Evolutionary conservation across 2,329 filamentous ascomycete genomes (phyloP).

Genomic region (Apiospora malaysiana): DNA sequence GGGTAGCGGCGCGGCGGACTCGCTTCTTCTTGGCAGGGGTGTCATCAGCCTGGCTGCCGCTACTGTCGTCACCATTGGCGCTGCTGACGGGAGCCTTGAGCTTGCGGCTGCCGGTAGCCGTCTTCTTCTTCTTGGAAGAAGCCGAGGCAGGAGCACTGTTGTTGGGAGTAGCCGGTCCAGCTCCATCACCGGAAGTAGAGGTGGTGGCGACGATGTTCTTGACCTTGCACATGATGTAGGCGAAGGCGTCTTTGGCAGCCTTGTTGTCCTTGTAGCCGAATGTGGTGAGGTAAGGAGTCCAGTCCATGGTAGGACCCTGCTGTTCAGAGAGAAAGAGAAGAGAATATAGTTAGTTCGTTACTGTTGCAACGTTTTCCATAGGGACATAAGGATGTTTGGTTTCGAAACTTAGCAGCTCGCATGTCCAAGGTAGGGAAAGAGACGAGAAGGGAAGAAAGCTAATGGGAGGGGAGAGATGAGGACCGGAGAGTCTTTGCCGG

Average conservation of each 20-base stretch:
- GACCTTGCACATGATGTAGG: not conserved
- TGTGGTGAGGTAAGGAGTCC: not conserved
- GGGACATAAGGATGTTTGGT: no score
- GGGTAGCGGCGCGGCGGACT: not conserved
- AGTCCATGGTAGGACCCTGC: not conserved
- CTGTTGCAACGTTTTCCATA: no score
- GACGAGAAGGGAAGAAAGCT: no score
- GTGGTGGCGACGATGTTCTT: not conserved
- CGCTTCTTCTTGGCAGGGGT: conserved; percentile 23
- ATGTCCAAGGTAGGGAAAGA: no score
- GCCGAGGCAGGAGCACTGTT: not conserved
- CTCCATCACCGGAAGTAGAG: no score
- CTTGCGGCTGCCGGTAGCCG: no score
- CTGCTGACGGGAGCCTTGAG: not conserved
- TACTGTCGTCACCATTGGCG: not conserved
- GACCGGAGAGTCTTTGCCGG: not conserved
- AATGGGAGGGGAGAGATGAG: no score
- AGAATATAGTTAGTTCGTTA: not conserved
- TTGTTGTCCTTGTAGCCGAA: not conserved
- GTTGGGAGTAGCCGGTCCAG: not conserved
- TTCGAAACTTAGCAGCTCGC: no score
- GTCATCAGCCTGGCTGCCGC: not conserved
- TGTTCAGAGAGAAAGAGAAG: no score
- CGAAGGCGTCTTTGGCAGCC: not conserved
- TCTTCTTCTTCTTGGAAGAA: not conserved